Conservation (phyloP, 2,329 filamentous ascomycete species). For the Pyrenochaeta sp. region DNA sequence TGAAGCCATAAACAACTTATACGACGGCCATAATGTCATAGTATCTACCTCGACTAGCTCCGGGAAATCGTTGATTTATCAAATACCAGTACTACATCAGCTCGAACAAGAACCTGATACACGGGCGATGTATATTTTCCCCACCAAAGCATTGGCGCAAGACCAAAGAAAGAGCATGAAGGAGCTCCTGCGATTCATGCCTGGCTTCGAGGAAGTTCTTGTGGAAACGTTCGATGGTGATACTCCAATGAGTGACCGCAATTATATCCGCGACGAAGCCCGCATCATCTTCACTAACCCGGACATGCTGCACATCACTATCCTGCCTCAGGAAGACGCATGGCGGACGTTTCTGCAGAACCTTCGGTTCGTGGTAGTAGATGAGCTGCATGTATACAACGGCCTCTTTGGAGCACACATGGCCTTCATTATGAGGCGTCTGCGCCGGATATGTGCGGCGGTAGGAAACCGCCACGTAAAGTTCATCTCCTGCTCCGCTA, state of each 20-base stretch:
- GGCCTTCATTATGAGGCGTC: conserved; percentile 89
- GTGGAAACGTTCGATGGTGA: conserved; percentile 98
- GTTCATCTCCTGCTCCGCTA: conserved; percentile 96
- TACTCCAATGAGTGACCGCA: conserved; percentile 81
- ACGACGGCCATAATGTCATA: conserved; percentile 85
- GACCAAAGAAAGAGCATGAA: conserved; percentile 90
- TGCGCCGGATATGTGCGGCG: conserved; percentile 87
- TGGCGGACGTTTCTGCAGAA: conserved; percentile 93
- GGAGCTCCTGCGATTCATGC: conserved; percentile 83
- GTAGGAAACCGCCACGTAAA: conserved; percentile 85
- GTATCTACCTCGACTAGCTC: conserved; percentile 95
- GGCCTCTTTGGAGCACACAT: conserved; percentile 94
- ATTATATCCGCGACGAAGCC: conserved; percentile 83
- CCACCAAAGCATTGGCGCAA: conserved; percentile 94
- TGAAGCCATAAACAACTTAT: conserved; percentile 88
- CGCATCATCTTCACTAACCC: conserved; percentile 97
- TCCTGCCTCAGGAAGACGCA: conserved; percentile 86
- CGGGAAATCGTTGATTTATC: conserved; percentile 97
- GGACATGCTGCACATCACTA: conserved; percentile 95
- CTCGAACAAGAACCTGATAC: conserved; percentile 79
- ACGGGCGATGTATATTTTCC: conserved; percentile 96
- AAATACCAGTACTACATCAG: conserved; percentile 88
- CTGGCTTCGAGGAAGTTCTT: conserved; percentile 74
- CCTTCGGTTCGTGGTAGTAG: conserved; percentile 83
- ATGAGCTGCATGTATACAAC: conserved; percentile 94